Conservation (phyloP, 2,329 filamentous ascomycete species). For the Elsinoe necatrix region DNA sequence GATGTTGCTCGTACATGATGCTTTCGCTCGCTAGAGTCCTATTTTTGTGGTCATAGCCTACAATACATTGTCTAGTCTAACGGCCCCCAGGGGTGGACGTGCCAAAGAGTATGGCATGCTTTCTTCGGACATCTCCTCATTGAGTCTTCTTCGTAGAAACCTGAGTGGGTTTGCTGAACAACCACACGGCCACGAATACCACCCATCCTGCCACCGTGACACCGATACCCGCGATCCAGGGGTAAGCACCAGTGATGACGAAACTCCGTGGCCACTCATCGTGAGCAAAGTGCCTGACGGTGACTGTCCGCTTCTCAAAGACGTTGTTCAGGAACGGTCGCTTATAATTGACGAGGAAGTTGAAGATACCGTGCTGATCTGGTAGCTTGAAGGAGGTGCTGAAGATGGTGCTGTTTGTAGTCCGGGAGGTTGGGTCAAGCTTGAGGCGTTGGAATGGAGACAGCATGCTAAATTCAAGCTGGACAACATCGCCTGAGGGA, state of each 20-base stretch:
- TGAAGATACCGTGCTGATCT: conserved; percentile 98
- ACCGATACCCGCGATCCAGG: conserved; percentile 84
- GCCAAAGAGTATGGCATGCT: conserved; percentile 5
- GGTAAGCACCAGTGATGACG: conserved; percentile 83
- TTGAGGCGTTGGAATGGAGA: conserved; percentile 89
- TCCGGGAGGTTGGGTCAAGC: conserved; percentile 51
- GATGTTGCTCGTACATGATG: no score
- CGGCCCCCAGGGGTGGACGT: conserved; percentile 7
- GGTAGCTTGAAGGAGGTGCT: conserved; percentile 69
- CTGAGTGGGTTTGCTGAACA: conserved; percentile 59
- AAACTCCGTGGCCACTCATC: conserved; percentile 92
- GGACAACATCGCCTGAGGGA: conserved; percentile 62
- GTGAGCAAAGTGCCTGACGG: conserved; percentile 92
- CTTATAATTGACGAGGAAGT: conserved; percentile 96
- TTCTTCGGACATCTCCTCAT: conserved; percentile 3
- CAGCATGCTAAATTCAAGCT: conserved; percentile 98
- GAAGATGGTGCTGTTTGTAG: conserved; percentile 64
- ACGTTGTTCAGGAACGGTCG: conserved; percentile 81
- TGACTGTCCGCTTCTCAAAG: conserved; percentile 91
- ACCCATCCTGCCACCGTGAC: conserved; percentile 78
- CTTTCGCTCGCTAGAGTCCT: background rate
- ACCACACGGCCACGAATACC: conserved; percentile 77
- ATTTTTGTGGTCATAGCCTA: conserved; percentile 6
- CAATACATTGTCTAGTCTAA: conserved; percentile 1
- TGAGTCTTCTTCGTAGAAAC: conserved; percentile 35